These are phyloP conservation scores for Candida dajiaensis DNA, from an alignment of 805 yeast species.

Conservation along the genomic window DNA sequence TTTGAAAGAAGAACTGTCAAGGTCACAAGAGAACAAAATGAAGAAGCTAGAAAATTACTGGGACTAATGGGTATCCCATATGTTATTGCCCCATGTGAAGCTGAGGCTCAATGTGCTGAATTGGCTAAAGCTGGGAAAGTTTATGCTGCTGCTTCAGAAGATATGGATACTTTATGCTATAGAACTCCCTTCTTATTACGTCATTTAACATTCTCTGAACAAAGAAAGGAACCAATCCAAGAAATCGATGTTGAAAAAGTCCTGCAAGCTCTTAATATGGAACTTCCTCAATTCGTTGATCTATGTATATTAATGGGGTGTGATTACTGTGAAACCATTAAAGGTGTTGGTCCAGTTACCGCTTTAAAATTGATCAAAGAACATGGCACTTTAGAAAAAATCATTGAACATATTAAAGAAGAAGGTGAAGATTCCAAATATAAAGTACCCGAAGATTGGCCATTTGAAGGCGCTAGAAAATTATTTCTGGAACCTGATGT, in stretches of 20 bases:
- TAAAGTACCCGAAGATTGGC: conserved; percentile 93
- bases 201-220: conserved; percentile 91
- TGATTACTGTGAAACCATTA: conserved; percentile 93
- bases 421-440: conserved; percentile 50
- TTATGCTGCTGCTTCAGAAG: conserved; percentile 96
- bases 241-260: conserved; percentile 68
- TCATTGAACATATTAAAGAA: conserved; percentile 54
- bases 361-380: conserved; percentile 86
- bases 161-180: conserved; percentile 97
- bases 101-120: conserved; percentile 97
- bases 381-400: conserved; percentile 73
- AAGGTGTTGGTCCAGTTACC: conserved; percentile 94
- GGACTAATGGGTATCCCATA: conserved; percentile 93
- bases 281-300: conserved; percentile 72
- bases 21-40: conserved; percentile 87
- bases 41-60: conserved; percentile 80
- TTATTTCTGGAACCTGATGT: conserved; percentile 83
- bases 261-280: conserved; percentile 72
- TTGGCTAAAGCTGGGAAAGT: conserved; percentile 86
- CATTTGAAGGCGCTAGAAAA: conserved; percentile 80
- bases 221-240: conserved; percentile 85
- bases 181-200: conserved; percentile 78
- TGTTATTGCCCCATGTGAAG: conserved; percentile 94
- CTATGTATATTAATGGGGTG: conserved; percentile 92
- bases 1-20: conserved; percentile 84